Conservation (phyloP, 2,329 filamentous ascomycete genomes). For the Periconia sp. region DNA sequence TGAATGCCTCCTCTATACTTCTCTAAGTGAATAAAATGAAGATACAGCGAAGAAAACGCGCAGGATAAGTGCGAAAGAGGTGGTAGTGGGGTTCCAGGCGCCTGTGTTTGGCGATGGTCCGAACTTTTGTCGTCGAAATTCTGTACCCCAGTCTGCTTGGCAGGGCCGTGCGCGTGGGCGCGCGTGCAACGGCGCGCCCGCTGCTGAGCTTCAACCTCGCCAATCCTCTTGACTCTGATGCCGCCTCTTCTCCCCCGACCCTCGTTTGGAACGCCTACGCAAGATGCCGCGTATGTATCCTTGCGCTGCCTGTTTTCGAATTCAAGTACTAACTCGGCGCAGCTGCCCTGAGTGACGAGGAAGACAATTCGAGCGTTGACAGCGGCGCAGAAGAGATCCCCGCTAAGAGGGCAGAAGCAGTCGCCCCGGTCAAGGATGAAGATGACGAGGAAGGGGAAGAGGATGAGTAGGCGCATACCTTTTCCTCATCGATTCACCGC, state of each 20-base stretch:
- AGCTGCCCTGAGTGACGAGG: conserved; percentile 51
- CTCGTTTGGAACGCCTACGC: no score
- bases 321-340: conserved; percentile 27
- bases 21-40: conserved; percentile 6
- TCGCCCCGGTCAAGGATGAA: conserved; percentile 21
- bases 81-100: no score
- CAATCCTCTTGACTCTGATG: conserved; percentile 8
- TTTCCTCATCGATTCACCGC: no score
- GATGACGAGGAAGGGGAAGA: conserved; percentile 43
- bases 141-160: conserved; percentile 13
- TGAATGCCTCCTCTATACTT: conserved; percentile 11
- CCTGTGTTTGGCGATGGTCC: no score
- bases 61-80: conserved; percentile 9
- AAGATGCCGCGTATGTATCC: conserved; percentile 46
- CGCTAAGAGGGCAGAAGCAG: conserved; percentile 21
- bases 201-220: conserved; percentile 8
- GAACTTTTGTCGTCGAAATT: conserved; percentile 20
- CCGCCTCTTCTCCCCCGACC: no score
- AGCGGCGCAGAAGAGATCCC: conserved; percentile 38
- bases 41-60: conserved; percentile 8
- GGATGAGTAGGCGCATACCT: conserved; percentile 51
- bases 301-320: no score
- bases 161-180: conserved; percentile 4
- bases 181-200: conserved; percentile 6
- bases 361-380: conserved; percentile 33